Percentiles rank a stretch among this genome's conserved stretches.
These are phyloP conservation scores for Candida coleopterorum DNA, from an alignment of 805 yeast species.

Conservation along the genomic window DNA sequence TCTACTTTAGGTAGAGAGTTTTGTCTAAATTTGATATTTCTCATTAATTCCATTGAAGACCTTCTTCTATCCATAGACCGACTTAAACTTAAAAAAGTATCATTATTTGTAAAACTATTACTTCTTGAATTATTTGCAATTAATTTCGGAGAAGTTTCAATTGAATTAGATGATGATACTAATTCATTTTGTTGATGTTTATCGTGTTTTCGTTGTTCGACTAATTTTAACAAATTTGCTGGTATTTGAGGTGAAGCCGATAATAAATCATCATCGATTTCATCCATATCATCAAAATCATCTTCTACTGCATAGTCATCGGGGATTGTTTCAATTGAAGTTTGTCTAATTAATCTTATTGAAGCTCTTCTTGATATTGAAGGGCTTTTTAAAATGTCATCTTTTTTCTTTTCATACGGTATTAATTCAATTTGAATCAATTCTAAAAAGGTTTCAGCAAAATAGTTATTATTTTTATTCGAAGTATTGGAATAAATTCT, in stretches of 20 bases:
- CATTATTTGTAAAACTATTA: conserved; percentile 19
- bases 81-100: conserved; percentile 13
- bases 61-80: conserved; percentile 21
- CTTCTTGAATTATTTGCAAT: conserved; percentile 12
- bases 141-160: conserved; percentile 13
- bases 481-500: conserved; percentile 57
- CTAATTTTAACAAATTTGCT: conserved; percentile 50
- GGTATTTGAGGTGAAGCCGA: conserved; percentile 72
- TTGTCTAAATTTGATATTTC: conserved; percentile 15
- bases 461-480: conserved; percentile 54
- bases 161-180: conserved; percentile 16
- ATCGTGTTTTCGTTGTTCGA: conserved; percentile 44
- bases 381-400: not conserved
- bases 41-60: conserved; percentile 4
- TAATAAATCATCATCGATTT: conserved; percentile 40
- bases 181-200: conserved; percentile 8
- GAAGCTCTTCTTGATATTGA: not conserved
- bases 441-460: conserved; percentile 79
- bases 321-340: conserved; percentile 1
- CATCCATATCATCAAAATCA: conserved; percentile 34
- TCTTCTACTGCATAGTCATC: conserved; percentile 12
- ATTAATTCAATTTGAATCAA: conserved; percentile 53
- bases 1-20: conserved; percentile 2
- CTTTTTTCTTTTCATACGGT: conserved; percentile 26
- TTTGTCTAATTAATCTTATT: conserved; percentile 3